A percentile compares a stretch with the other conserved stretches of the same genome.
Conservation (phyloP, 805 yeast genomes). For the Wickerhamiella brachini region DNA sequence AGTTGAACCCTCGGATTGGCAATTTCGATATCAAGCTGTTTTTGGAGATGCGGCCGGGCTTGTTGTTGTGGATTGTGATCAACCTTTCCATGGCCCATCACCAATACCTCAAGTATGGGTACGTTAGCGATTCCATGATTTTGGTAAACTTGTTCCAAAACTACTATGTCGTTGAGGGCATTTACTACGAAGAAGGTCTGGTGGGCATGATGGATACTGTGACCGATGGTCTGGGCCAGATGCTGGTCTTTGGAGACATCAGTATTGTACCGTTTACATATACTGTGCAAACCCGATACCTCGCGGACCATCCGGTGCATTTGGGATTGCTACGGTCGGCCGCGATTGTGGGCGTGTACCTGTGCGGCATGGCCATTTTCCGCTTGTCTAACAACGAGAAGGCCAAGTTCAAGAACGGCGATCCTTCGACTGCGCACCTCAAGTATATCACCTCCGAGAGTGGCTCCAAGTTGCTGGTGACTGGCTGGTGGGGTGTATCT, state of each 20-base stretch:
- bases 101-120: conserved; percentile 50
- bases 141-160: conserved; percentile 59
- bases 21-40: conserved; percentile 77
- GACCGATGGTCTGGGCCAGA: conserved; percentile 94
- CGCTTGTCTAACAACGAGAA: conserved; percentile 75
- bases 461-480: conserved; percentile 67
- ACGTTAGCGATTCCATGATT: conserved; percentile 55
- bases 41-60: conserved; percentile 90
- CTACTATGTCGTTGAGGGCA: conserved; percentile 82
- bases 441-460: conserved; percentile 56
- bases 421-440: conserved; percentile 45
- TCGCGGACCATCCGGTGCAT: conserved; percentile 47
- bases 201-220: conserved; percentile 92
- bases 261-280: conserved; percentile 88
- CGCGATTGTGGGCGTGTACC: conserved; percentile 35
- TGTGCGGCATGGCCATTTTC: conserved; percentile 68
- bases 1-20: conserved; percentile 82
- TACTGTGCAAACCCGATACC: conserved; percentile 70
- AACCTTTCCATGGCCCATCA: conserved; percentile 70
- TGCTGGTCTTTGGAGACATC: conserved; percentile 90
- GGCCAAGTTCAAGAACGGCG: conserved; percentile 67
- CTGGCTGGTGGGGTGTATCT: conserved; percentile 93
- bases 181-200: conserved; percentile 77
- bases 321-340: conserved; percentile 33
- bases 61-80: conserved; percentile 71